Evolutionary conservation across 228 moss, liverwort and hornwort genomes (phyloP).

Genomic region (Sphagnum fallax): DNA sequence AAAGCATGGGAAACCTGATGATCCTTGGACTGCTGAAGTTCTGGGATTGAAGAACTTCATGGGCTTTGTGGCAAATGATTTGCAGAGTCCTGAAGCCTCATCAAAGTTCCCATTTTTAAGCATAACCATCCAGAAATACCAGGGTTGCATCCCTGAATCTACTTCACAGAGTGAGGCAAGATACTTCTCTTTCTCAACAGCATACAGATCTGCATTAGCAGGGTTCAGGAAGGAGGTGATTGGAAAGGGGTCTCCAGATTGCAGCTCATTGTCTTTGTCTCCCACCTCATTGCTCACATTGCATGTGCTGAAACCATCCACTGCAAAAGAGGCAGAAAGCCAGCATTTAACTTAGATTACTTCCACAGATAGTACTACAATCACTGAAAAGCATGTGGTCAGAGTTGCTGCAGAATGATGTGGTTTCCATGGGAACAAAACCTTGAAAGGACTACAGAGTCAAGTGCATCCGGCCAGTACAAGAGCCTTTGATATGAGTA

Average conservation of each 20-base stretch:
- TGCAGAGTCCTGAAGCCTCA: conserved; percentile 45
- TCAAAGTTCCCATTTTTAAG: conserved; percentile 92
- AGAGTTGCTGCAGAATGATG: too few relatives aligned
- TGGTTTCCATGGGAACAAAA: too few relatives aligned
- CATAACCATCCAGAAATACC: conserved; percentile 98
- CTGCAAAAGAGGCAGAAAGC: conserved; percentile 5
- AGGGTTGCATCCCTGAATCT: conserved; percentile 16
- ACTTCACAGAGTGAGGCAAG: conserved; percentile 54
- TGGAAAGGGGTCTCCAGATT: conserved; percentile 60
- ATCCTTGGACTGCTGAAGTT: neutral
- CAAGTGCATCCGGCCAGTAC: too few relatives aligned
- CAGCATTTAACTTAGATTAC: neutral
- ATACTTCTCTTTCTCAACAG: conserved; percentile 79
- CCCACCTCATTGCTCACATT: conserved; percentile 27
- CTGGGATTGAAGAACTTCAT: neutral
- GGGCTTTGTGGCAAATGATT: conserved; percentile 25
- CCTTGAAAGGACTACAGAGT: too few relatives aligned
- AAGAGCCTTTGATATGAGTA: too few relatives aligned
- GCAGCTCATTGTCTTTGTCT: conserved; percentile 50
- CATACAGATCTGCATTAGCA: conserved; percentile 58
- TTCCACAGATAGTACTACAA: neutral
- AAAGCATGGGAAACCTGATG: conserved; percentile 62
- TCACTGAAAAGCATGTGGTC: too few relatives aligned
- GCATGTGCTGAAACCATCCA: conserved; percentile 3
- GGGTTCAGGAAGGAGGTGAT: conserved; percentile 20